Base-by-base conservation (phyloP, 176 grass and related monocot genomes). In the Musa itinerans region DNA sequence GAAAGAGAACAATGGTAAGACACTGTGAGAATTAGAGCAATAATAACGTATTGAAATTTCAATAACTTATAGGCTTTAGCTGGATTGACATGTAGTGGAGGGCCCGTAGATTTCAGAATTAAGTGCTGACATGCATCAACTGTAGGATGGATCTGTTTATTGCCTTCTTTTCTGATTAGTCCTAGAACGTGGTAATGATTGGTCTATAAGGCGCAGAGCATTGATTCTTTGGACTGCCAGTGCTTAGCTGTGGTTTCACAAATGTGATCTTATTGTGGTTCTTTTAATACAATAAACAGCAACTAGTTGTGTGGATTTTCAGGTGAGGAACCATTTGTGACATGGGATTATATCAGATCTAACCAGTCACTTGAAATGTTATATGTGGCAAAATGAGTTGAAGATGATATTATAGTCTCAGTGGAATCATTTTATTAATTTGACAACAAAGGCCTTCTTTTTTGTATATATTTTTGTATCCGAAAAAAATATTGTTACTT, bases 1-100 rank as follows among this genome's bases (percentile, higher is more conserved):
- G 85, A 68, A 34, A 87, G 74, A 83, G 85, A 78, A 69, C 83
- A 81, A 56, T 88, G 89, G 85, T 77, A 88, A 10, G 83, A 85
- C 62, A 83, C 89, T 8, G 74, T 82, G 77, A 85, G 89, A 78
- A 53, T 88, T 26, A 76, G 85, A 70, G 85, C 71, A 0, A 34
- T 81, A 29, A 92, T 86, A 80, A 85, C 67, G 79, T 69, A 62
- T 56, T 88, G 71, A 58, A 43, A 83, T 48, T 74, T 81, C 2
- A 83, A 81, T 63, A 92, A 73, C 71, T 81, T 34, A 74, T 83
- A 83, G 89, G 89, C 1, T 88, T 78, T 78, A 88, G 80, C 83
- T 91, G 83, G 85, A 72, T 85, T 3, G 78, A 88, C 82, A 73
- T 83, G 57, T 20, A 48, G 22, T 77, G 54, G 16, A 86, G 63